Conservation (phyloP, 2,329 filamentous ascomycete species). For the Apiospora marii region DNA sequence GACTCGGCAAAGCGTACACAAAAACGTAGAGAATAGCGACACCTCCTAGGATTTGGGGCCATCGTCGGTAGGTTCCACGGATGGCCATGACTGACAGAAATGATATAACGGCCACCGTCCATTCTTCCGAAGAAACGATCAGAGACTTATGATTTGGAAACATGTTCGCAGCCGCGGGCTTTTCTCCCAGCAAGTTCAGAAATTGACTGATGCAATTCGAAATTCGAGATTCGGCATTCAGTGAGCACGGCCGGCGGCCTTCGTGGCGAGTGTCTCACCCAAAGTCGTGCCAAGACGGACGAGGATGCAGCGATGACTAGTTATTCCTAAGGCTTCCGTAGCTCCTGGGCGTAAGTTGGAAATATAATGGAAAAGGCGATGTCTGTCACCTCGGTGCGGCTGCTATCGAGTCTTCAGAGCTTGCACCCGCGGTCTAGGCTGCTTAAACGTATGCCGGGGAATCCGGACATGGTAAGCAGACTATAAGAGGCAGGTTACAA, state of each 20-base stretch:
- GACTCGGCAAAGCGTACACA: slow-evolving; percentile 31
- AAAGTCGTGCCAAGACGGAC: not conserved
- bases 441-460: not conserved
- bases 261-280: not conserved
- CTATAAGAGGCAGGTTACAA: not conserved
- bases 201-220: too few species aligned
- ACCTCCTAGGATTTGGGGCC: not conserved
- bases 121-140: slow-evolving; percentile 9
- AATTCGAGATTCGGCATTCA: too few species aligned
- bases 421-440: not conserved
- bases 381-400: not conserved
- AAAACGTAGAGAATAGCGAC: slow-evolving; percentile 31
- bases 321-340: not conserved
- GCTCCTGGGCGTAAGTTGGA: not conserved
- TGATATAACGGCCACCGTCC: slow-evolving; percentile 8
- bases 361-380: not conserved
- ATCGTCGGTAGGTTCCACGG: not conserved
- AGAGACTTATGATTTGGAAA: not conserved
- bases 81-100: not conserved
- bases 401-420: not conserved
- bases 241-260: not conserved
- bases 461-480: not conserved
- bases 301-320: not conserved
- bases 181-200: too few species aligned
- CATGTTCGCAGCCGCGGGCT: not conserved